Evolutionary conservation across 2,329 filamentous ascomycete genomes (phyloP).

Genomic region (Peltaster fructicola): DNA sequence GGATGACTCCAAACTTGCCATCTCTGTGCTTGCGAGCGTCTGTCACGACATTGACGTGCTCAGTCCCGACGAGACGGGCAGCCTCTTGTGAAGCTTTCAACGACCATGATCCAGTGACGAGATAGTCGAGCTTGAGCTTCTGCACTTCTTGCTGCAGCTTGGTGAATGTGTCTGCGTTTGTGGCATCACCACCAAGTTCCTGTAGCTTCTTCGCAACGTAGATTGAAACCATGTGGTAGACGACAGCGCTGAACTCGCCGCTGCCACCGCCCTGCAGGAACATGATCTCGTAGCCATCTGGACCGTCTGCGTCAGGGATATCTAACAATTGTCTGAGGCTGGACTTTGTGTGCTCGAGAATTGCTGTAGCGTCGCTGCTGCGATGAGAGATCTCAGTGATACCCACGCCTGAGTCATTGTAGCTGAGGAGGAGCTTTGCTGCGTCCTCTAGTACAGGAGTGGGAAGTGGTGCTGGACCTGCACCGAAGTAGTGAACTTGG

Average conservation of each 20-base stretch:
- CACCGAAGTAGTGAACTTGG: slow-evolving; percentile 74
- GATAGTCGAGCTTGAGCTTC: slow-evolving; percentile 69
- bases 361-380: slow-evolving; percentile 56
- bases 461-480: slow-evolving; percentile 74
- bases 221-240: slow-evolving; percentile 67
- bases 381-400: slow-evolving; percentile 85
- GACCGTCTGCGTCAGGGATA: slow-evolving; percentile 61
- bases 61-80: slow-evolving; percentile 53
- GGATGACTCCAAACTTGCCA: slow-evolving; percentile 75
- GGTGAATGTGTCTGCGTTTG: too few relatives aligned
- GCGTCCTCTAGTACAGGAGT: slow-evolving; percentile 64
- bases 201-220: slow-evolving; percentile 59
- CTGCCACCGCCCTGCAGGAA: slow-evolving; percentile 79
- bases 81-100: slow-evolving; percentile 79
- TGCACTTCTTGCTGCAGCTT: slow-evolving; percentile 46
- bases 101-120: slow-evolving; percentile 83
- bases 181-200: slow-evolving; percentile 37
- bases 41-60: slow-evolving; percentile 63
- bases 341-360: slow-evolving; percentile 63
- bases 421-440: slow-evolving; percentile 64
- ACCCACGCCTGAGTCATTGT: slow-evolving; percentile 61
- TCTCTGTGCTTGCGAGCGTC: slow-evolving; percentile 46
- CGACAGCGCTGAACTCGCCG: slow-evolving; percentile 66
- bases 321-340: slow-evolving; percentile 58
- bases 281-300: slow-evolving; percentile 69